Evolutionary conservation across 1,139 yeast genomes (phyloP), one percentile per base, ranked within the genome.

Genomic region (Insectozyma bohioensis): DNA sequence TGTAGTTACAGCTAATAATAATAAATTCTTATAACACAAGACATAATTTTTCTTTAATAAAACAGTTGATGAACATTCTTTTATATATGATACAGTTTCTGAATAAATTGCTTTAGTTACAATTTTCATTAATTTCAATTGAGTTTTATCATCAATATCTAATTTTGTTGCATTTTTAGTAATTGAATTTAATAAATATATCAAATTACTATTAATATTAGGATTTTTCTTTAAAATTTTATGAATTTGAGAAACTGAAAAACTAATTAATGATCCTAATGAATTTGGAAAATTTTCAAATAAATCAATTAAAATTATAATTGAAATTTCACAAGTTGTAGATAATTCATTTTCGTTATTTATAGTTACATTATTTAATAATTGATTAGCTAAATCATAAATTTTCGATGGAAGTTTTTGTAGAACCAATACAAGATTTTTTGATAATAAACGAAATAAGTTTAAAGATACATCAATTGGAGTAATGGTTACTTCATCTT

Each of bases 101-200:
- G 43, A 24, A 5, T 39, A 40, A 18, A 68, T 51, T 22, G 51
- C 51, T 36, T 67, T 67, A 24, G 52, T 47, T 6, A 54, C 47
- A 10, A 67, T 41, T 35, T 67, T 67, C 39, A 60, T 37, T 36
- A 67, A 48, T 37, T 67, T 69, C 2, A 58, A 54, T 36, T 58
- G 67, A 10, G 61, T 45, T 39, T 68, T 69, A 7, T 67, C 73
- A 42, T 69, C 73, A 9, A 68, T 47, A 40, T 68, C 75, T 9
- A 55, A 42, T 37, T 58, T 61, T 12, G 67, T 54, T 13, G 74
- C 65, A 38, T 61, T 61, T 33, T 61, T 63, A 9, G 67, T 52
- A 14, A 67, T 50, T 3, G 60, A 48, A 33, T 58, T 54, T 24
- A 68, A 51, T 27, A 69, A 51, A 40, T 51, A 65, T 4, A 65